These are phyloP conservation scores for Lasiodiplodia gonubiensis DNA, from an alignment of 2,329 filamentous ascomycete species.

Conservation along the genomic window DNA sequence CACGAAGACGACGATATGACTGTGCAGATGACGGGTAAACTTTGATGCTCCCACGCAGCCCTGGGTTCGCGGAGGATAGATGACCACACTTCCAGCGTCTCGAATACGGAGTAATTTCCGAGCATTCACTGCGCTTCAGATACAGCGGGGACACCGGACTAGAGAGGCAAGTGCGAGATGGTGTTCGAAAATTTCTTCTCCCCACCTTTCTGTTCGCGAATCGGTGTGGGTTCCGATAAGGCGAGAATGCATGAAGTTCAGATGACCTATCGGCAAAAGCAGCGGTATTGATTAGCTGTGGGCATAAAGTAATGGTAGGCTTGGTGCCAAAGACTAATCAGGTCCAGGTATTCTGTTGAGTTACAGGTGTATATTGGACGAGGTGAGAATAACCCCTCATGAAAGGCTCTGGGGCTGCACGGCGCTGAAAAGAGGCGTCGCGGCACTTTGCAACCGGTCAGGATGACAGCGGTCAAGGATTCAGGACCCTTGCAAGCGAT, in stretches of 20 bases:
- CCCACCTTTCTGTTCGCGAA: constrained; percentile 9
- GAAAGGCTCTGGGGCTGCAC: constrained; percentile 13
- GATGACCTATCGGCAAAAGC: constrained; percentile 20
- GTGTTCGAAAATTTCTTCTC: constrained; percentile 8
- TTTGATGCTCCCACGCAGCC: background rate
- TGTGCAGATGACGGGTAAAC: background rate
- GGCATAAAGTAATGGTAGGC: constrained; percentile 9
- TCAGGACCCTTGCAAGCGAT: constrained; percentile 17
- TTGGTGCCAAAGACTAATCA: constrained; percentile 11
- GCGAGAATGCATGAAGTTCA: constrained; percentile 5
- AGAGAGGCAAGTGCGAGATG: background rate
- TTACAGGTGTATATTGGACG: constrained; percentile 22
- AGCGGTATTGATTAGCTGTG: constrained; percentile 8
- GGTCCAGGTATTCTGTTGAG: constrained; percentile 12
- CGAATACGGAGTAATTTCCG: constrained; percentile 1
- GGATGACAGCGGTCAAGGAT: constrained; percentile 14
- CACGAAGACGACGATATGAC: background rate
- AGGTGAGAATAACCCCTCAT: constrained; percentile 22
- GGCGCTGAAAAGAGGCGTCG: constrained; percentile 23
- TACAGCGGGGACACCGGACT: background rate
- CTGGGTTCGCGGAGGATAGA: background rate
- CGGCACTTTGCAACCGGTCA: constrained; percentile 16
- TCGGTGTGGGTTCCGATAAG: constrained; percentile 14
- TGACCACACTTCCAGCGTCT: background rate
- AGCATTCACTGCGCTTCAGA: background rate